Evolutionary conservation across 805 yeast genomes (phyloP).

Genomic region (Candida nanaspora): DNA sequence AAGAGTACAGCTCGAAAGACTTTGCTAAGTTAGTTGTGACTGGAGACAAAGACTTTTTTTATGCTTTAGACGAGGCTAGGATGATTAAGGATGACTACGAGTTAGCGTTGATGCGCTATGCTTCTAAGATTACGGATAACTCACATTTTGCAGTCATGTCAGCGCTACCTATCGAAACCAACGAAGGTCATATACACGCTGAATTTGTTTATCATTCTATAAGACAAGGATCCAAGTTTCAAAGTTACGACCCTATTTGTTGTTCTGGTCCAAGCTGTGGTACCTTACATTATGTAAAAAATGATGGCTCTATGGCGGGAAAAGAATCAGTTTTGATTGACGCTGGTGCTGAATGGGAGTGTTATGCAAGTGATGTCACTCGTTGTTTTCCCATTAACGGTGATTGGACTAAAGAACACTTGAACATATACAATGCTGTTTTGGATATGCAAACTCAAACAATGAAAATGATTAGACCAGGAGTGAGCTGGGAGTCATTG

Average conservation of each 20-base stretch:
- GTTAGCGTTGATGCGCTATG: conserved; percentile 66
- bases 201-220: conserved; percentile 90
- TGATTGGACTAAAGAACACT: conserved; percentile 81
- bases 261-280: conserved; percentile 91
- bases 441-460: conserved; percentile 74
- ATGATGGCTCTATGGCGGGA: conserved; percentile 55
- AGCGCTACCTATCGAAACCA: conserved; percentile 78
- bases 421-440: conserved; percentile 74
- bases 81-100: conserved; percentile 80
- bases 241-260: conserved; percentile 92
- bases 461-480: conserved; percentile 71
- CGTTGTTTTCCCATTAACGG: conserved; percentile 92
- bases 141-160: conserved; percentile 91
- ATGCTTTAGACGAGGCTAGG: conserved; percentile 84
- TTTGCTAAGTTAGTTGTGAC: conserved; percentile 32
- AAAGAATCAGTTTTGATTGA: conserved; percentile 74
- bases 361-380: conserved; percentile 91
- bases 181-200: conserved; percentile 91
- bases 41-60: conserved; percentile 43
- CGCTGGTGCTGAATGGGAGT: conserved; percentile 97
- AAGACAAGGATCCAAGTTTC: conserved; percentile 86
- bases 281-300: conserved; percentile 82
- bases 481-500: conserved; percentile 76
- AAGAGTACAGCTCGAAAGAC: conserved; percentile 31
- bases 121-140: conserved; percentile 78